Percentiles rank a stretch among this genome's conserved stretches.
These are phyloP conservation scores for Mercurialis annua DNA, from an alignment of 345 rosid species.

Conservation along the genomic window DNA sequence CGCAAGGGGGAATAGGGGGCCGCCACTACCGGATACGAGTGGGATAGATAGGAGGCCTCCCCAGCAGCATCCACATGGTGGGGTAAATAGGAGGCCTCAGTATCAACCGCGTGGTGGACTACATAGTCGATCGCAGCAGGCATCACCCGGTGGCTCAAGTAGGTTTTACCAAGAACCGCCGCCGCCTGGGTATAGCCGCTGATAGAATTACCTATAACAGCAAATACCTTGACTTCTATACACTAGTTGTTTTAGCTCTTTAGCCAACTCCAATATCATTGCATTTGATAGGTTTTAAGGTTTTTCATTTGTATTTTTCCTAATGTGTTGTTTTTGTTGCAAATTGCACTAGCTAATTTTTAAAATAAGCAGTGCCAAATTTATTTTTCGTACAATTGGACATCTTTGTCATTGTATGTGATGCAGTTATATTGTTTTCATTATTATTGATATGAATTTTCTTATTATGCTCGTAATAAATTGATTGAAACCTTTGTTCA, in stretches of 20 bases:
- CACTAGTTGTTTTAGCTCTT: background rate
- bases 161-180: background rate
- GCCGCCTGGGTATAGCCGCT: conserved; percentile 7
- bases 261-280: background rate
- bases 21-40: conserved; percentile 18
- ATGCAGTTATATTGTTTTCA: too few species aligned
- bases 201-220: background rate
- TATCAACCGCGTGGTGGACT: conserved; percentile 12
- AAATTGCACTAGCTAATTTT: background rate
- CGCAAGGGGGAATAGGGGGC: conserved; percentile 24
- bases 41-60: background rate
- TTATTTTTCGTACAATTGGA: too few species aligned
- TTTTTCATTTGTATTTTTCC: background rate
- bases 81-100: conserved; percentile 11
- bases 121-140: conserved; percentile 11
- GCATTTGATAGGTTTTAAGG: background rate
- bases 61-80: conserved; percentile 13
- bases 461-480: too few species aligned
- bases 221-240: conserved; percentile 2
- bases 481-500: too few species aligned
- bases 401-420: too few species aligned
- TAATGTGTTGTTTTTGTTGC: background rate
- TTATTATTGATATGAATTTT: too few species aligned
- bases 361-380: conserved; percentile 3
- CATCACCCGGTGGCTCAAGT: conserved; percentile 12